These are phyloP conservation scores for Pseudocercospora crystallina DNA, from an alignment of 2,329 filamentous ascomycete species.

Conservation along the genomic window DNA sequence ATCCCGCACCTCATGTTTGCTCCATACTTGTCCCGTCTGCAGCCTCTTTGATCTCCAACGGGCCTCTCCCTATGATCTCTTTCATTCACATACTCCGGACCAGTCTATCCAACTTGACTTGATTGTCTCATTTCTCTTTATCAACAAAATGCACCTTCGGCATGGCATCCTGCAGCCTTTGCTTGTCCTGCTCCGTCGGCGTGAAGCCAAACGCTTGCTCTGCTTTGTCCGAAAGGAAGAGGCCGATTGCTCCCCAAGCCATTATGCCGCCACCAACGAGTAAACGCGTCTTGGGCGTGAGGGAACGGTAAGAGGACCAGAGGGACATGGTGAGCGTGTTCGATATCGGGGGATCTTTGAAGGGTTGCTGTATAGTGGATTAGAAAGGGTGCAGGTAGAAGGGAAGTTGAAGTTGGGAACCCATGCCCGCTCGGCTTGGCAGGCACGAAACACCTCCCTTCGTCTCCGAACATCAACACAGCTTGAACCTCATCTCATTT, in stretches of 20 bases:
- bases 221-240: slow-evolving; percentile 70
- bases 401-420: not conserved
- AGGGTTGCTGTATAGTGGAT: not conserved
- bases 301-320: slow-evolving; percentile 61
- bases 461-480: no score
- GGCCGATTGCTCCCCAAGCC: slow-evolving; percentile 70
- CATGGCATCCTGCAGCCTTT: slow-evolving; percentile 60
- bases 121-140: slow-evolving; percentile 35
- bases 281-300: slow-evolving; percentile 68
- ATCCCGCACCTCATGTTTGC: no score
- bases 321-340: slow-evolving; percentile 6
- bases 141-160: slow-evolving; percentile 66
- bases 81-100: not conserved
- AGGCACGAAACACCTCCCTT: no score
- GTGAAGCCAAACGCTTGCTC: slow-evolving; percentile 73
- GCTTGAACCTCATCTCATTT: no score
- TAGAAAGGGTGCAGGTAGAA: not conserved
- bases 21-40: not conserved
- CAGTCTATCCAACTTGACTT: not conserved
- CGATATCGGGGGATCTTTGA: not conserved
- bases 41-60: no score
- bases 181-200: slow-evolving; percentile 71
- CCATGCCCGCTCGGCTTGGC: not conserved
- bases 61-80: no score
- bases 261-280: slow-evolving; percentile 73